Conservation (phyloP, 371 early-diverging fungal species). For the Blyttiomyces sp. region DNA sequence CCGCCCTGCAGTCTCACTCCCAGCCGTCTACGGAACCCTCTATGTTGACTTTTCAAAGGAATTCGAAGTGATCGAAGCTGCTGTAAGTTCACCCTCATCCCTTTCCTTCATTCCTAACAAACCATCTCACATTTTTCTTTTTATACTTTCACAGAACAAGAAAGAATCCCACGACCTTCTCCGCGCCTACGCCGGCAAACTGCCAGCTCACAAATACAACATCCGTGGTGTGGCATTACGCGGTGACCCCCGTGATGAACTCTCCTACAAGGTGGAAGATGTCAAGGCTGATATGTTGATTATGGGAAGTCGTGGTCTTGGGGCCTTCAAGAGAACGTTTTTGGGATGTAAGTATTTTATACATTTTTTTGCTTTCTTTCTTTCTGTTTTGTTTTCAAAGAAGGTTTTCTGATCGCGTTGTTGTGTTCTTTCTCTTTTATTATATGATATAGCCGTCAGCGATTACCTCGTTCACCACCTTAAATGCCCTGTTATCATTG, state of each 20-base stretch:
- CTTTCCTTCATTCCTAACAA: neutral
- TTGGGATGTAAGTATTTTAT: slow-evolving; percentile 25
- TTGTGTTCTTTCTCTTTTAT: too few species aligned
- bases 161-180: slow-evolving; percentile 17
- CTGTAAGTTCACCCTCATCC: neutral
- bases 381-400: neutral
- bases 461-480: slow-evolving; percentile 39
- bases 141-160: slow-evolving; percentile 8
- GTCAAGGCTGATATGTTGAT: slow-evolving; percentile 40
- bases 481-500: slow-evolving; percentile 28
- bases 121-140: neutral
- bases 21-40: slow-evolving; percentile 16
- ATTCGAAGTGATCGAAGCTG: slow-evolving; percentile 20
- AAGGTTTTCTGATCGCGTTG: too few species aligned
- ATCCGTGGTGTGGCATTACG: slow-evolving; percentile 39
- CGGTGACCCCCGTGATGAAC: slow-evolving; percentile 43
- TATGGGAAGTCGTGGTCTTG: slow-evolving; percentile 39
- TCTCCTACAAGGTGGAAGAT: slow-evolving; percentile 33
- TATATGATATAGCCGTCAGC: slow-evolving; percentile 14
- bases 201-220: slow-evolving; percentile 13
- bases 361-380: neutral
- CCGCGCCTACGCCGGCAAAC: slow-evolving; percentile 15
- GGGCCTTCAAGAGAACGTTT: slow-evolving; percentile 21
- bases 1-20: slow-evolving; percentile 12
- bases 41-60: slow-evolving; percentile 21